Evolutionary conservation across 208 protist species (phyloP), one percentile per base, ranked within the genome.

Genomic region (Trypanosoma melophagium): DNA sequence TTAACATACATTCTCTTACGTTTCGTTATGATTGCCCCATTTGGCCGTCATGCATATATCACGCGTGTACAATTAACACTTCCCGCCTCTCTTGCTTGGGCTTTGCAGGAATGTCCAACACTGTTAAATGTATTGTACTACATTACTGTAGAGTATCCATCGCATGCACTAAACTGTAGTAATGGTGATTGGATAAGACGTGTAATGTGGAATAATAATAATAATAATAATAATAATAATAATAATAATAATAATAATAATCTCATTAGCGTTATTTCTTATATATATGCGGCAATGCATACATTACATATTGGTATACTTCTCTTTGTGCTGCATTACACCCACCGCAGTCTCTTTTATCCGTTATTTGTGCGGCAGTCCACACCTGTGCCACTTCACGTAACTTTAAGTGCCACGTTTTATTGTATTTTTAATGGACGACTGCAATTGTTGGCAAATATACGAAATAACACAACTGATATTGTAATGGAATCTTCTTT

Each of bases 381-480:
- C 19, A 72, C 55, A 13, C 56, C 52, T 14, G 83, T 88, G 7
- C 84, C 89, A 31, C 51, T 89, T 9, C 66, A 80, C 13, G 71
- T 95, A 12, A 87, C 74, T 31, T 66, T 76, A 60, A 56, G 64
- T 31, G 89, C 89, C 2, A 90, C 80, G 7, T 3, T 86, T 1
- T 95, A 95, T 76, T 95, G 89, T 64, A 9, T 73, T 3, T 86
- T 93, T 55, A 95, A 95, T 45, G 89, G 89, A 0, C 79, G 84
- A 12, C 73, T 93, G 60, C 89, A 95, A 71, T 45, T 90, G 22
- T 65, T 90, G 56, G 84, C 87, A 28, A 84, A 69, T 52, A 21
- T 73, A n/a, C 51, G 54, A 35, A 52, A 49, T 10, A n/a, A n/a
- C n/a, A n/a, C n/a, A n/a, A n/a, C n/a, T n/a, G n/a, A n/a, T n/a